Conservation (phyloP, 768 basidiomycete species). For the Xerocomellus chrysenteron region DNA sequence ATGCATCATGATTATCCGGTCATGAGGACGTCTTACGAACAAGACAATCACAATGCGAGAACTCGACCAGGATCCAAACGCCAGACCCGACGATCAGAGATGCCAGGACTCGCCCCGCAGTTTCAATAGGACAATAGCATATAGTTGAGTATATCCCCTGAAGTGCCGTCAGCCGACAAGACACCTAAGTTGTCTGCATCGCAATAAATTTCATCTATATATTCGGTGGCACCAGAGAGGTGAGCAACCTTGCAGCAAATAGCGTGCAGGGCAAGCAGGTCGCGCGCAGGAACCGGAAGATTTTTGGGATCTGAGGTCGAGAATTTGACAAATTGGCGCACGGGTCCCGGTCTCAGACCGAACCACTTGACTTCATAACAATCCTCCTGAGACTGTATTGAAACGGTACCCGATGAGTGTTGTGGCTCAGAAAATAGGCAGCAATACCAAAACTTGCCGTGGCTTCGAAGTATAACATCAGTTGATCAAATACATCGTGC, state of each 20-base stretch:
- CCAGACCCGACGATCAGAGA: too few species aligned
- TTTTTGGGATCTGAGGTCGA: background rate
- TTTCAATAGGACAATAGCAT: background rate
- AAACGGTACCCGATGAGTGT: background rate
- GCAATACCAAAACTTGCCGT: background rate
- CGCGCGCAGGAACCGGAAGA: conserved; percentile 13
- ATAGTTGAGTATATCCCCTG: background rate
- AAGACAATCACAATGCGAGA: too few species aligned
- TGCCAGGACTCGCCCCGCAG: background rate
- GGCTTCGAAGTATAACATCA: conserved; percentile 6
- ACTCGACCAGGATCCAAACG: too few species aligned
- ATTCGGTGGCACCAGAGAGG: conserved; percentile 21
- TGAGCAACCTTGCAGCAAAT: conserved; percentile 27
- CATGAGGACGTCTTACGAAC: too few species aligned
- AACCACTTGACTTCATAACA: conserved; percentile 6
- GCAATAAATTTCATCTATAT: conserved; percentile 12
- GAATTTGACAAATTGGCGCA: conserved; percentile 1
- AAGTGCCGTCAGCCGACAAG: conserved; percentile 4
- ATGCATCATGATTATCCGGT: too few species aligned
- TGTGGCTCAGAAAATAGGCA: background rate
- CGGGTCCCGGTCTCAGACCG: background rate
- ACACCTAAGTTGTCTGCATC: conserved; percentile 3
- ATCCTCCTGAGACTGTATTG: background rate
- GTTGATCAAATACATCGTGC: background rate
- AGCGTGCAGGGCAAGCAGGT: conserved; percentile 22